A percentile compares a stretch with the other conserved stretches of the same genome.
phyloP scores from a whole-genome alignment of 345 rosid species.

The Murraya paniculata region DNA sequence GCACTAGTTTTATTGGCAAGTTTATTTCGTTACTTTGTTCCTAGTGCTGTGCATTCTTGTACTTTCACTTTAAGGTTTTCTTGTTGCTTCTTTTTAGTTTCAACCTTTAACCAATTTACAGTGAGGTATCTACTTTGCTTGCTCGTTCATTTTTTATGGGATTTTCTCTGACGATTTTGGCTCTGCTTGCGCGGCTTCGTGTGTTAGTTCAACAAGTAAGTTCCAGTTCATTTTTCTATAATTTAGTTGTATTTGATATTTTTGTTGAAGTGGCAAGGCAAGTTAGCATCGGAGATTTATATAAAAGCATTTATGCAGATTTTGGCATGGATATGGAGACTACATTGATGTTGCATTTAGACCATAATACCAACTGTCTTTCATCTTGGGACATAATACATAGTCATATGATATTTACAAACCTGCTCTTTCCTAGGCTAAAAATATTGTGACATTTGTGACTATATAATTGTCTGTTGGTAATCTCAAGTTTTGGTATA shows the following conservation, averaged over 20 bases:
- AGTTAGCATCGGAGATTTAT: background rate
- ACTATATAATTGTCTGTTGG: background rate
- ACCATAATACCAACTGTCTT: background rate
- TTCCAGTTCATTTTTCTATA: constrained; percentile 9
- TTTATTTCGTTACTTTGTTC: background rate
- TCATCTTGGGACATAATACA: background rate
- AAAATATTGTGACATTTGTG: background rate
- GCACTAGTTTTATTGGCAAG: background rate
- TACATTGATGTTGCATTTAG: background rate
- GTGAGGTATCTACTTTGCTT: constrained; percentile 69
- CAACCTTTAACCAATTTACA: constrained; percentile 32
- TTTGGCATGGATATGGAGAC: background rate
- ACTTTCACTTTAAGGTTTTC: too few relatives aligned
- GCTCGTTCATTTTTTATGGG: constrained; percentile 87
- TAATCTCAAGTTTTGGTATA: background rate
- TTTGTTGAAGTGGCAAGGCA: background rate
- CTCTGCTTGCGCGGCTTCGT: constrained; percentile 84
- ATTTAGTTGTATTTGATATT: background rate
- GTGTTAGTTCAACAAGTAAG: constrained; percentile 91
- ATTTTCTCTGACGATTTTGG: constrained; percentile 65
- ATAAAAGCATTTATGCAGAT: background rate
- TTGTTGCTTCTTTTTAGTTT: background rate
- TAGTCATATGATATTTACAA: background rate
- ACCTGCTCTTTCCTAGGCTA: background rate
- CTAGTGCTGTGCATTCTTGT: background rate